Evolutionary conservation across 192 early-diverging fungal genomes (phyloP).

Genomic region (Backusella westeae): DNA sequence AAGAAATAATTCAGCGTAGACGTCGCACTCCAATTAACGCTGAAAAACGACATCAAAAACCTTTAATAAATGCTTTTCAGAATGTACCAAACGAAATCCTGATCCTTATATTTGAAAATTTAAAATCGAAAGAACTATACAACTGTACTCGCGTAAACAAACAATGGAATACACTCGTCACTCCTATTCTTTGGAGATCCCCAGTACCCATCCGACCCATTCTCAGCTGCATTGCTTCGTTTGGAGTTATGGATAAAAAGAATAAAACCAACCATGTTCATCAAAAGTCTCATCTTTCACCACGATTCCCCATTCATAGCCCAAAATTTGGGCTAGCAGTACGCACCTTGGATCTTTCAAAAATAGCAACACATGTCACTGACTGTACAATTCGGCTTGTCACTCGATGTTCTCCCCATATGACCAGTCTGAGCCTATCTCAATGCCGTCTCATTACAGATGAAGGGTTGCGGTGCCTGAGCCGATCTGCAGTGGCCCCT

Average conservation of each 20-base stretch:
- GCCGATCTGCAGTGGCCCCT: constrained; percentile 13
- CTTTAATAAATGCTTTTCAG: not conserved
- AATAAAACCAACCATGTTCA: not conserved
- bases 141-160: constrained; percentile 16
- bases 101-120: constrained; percentile 6
- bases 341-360: constrained; percentile 8
- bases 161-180: constrained; percentile 14
- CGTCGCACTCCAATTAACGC: not conserved
- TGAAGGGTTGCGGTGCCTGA: constrained; percentile 29
- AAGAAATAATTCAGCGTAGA: not conserved
- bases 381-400: constrained; percentile 37
- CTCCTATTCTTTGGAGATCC: constrained; percentile 19
- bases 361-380: constrained; percentile 25
- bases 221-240: constrained; percentile 8
- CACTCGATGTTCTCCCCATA: constrained; percentile 32
- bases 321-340: constrained; percentile 13
- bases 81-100: constrained; percentile 21
- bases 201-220: constrained; percentile 12
- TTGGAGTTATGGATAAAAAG: not conserved
- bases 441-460: constrained; percentile 39
- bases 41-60: not conserved
- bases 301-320: constrained; percentile 11
- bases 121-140: constrained; percentile 3
- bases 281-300: constrained; percentile 1
- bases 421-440: constrained; percentile 37